Base-by-base conservation (phyloP, 352 stramenopile species). In the Plasmopara viticola region DNA sequence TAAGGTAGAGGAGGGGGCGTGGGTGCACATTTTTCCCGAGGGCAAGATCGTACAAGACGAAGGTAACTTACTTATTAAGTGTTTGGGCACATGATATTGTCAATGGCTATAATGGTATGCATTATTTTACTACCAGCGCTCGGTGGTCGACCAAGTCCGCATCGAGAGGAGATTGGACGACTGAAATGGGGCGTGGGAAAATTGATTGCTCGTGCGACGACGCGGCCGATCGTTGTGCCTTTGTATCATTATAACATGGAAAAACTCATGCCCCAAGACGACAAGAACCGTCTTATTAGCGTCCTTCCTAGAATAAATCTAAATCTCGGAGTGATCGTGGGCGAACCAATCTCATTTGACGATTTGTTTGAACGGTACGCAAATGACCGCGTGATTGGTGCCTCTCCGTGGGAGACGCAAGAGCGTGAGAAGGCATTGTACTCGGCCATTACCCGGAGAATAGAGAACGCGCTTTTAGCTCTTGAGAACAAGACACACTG, bases 231-330 rank as follows among this genome's bases (percentile, higher is more conserved):
- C 48, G 85, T 95, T 39, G 62, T 95, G 43, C 85, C 85, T 7
- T 71, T 93, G 58, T 95, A 95, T 54, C 83, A 94, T 62, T 60
- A 78, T 54, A 90, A 91, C 64, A 93, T 95, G 81, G 76, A 94
- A 57, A 61, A 86, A 58, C 64, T 95, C 41, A 90, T 95, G 76
- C 84, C 82, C 18, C 82, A 95, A 62, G 75, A 90, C 58, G 70
- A 74, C 48, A 39, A 84, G 37, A 86, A 93, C 58, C 70, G 69
- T 25, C 55, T 95, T 8, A 83, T 90, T 58, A 79, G 68, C 40
- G 43, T 87, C 25, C 44, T 95, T 8, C 78, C 84, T 2, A 55
- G 51, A 33, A 82, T 60, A 12, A 72, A 71, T 44, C 56, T 85
- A 31, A 56, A 83, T 34, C 45, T 89, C 38, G 55, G 64, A 37